phyloP scores from a whole-genome alignment of 805 yeast genomes.

The Saccharomycopsis babjevae region DNA sequence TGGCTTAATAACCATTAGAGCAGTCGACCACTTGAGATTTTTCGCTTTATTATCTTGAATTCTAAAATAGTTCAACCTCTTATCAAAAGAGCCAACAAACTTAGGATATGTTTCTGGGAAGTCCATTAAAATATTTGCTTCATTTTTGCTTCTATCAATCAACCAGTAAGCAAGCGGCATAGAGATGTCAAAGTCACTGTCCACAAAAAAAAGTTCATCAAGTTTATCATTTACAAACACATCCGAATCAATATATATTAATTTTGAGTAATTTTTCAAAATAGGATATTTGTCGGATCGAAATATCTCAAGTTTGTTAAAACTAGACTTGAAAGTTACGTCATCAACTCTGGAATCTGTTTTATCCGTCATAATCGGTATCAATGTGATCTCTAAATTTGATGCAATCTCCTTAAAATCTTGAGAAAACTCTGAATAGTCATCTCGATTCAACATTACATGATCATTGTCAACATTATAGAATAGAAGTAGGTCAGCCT shows the following conservation, averaged over 20 bases:
- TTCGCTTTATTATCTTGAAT: not conserved
- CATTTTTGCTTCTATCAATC: constrained; percentile 8
- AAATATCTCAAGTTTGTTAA: constrained; percentile 47
- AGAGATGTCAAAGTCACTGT: constrained; percentile 35
- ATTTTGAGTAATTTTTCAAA: constrained; percentile 31
- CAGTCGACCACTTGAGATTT: constrained; percentile 17
- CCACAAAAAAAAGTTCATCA: constrained; percentile 44
- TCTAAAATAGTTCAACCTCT: constrained; percentile 8
- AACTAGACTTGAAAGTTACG: constrained; percentile 39
- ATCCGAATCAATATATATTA: constrained; percentile 53
- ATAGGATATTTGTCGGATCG: constrained; percentile 24
- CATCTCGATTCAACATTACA: constrained; percentile 11
- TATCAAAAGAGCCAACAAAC: not conserved
- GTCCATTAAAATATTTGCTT: constrained; percentile 4
- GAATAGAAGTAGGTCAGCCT: constrained; percentile 39
- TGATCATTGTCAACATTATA: constrained; percentile 13
- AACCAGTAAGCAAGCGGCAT: constrained; percentile 31
- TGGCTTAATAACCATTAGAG: constrained; percentile 53
- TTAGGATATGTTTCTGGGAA: constrained; percentile 8
- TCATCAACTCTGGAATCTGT: constrained; percentile 15
- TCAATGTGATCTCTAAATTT: constrained; percentile 23
- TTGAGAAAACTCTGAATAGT: constrained; percentile 18
- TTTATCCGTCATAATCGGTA: constrained; percentile 21
- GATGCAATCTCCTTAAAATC: constrained; percentile 12
- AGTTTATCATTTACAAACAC: constrained; percentile 32